Evolutionary conservation across 148 eudicot species (phyloP).

Genomic region (Rhododendron ferrugineum): DNA sequence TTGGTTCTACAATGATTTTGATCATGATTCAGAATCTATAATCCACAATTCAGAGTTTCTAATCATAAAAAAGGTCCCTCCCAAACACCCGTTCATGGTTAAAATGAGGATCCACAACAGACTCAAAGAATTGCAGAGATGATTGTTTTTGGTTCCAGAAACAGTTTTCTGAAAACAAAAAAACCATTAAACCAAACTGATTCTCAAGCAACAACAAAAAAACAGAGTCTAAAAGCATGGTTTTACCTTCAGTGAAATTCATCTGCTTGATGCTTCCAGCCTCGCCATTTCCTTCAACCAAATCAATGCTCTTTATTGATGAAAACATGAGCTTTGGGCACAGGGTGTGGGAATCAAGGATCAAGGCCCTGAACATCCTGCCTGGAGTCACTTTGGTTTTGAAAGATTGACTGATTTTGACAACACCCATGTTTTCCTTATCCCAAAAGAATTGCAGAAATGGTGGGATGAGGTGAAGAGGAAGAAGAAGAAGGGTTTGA

Average conservation of each 20-base stretch:
- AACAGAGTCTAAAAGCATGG: neutral
- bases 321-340: conserved; percentile 17
- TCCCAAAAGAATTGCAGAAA: neutral
- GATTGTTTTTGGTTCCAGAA: neutral
- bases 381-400: conserved; percentile 20
- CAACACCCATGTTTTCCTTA: conserved; percentile 17
- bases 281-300: conserved; percentile 22
- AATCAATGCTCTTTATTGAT: conserved; percentile 20
- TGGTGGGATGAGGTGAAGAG: neutral
- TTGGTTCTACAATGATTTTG: neutral
- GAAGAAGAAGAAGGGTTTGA: neutral
- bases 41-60: neutral
- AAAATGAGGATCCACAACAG: neutral
- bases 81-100: neutral
- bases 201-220: neutral
- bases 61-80: neutral
- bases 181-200: neutral
- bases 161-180: neutral
- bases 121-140: neutral
- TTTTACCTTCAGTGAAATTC: conserved; percentile 21
- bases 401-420: conserved; percentile 16
- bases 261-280: conserved; percentile 26
- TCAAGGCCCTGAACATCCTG: conserved; percentile 25
- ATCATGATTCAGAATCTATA: neutral
- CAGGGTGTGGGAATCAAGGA: conserved; percentile 17